phyloP scores from a whole-genome alignment of 306 rosid genomes.

The Boehmeria nivea region DNA sequence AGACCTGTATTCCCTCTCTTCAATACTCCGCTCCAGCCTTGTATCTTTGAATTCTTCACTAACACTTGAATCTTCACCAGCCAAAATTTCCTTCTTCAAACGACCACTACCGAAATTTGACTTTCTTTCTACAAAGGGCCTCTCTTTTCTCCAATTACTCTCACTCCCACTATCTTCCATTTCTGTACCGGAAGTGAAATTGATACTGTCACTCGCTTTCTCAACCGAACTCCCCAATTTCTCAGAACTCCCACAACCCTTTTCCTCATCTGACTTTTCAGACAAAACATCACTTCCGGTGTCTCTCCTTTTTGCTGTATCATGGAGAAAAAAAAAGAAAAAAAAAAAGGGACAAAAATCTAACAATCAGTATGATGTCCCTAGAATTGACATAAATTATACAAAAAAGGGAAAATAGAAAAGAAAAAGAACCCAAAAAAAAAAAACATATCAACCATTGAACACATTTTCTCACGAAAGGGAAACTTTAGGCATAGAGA shows the following conservation, averaged over 20 bases:
- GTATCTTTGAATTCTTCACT: constrained; percentile 26
- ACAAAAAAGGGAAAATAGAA: no score
- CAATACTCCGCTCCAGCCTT: constrained; percentile 22
- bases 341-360: no score
- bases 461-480: no score
- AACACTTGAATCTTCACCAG: constrained; percentile 8
- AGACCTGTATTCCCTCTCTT: constrained; percentile 16
- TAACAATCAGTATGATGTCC: no score
- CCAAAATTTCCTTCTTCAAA: constrained; percentile 22
- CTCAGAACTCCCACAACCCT: constrained; percentile 12
- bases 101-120: constrained; percentile 13
- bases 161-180: constrained; percentile 24
- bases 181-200: constrained; percentile 19
- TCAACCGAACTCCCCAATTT: constrained; percentile 33
- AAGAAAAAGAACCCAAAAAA: no score
- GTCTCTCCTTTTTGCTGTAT: constrained; percentile 31
- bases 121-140: constrained; percentile 21
- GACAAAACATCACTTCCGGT: constrained; percentile 4
- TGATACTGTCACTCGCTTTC: constrained; percentile 14
- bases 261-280: constrained; percentile 19
- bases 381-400: no score
- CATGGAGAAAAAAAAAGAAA: constrained; percentile 2
- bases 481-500: no score
- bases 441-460: no score
- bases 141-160: constrained; percentile 21